A percentile compares a stretch with the other conserved stretches of the same genome.
Conservation (phyloP, 2,329 filamentous ascomycete species). For the Colletotrichum sojae region DNA sequence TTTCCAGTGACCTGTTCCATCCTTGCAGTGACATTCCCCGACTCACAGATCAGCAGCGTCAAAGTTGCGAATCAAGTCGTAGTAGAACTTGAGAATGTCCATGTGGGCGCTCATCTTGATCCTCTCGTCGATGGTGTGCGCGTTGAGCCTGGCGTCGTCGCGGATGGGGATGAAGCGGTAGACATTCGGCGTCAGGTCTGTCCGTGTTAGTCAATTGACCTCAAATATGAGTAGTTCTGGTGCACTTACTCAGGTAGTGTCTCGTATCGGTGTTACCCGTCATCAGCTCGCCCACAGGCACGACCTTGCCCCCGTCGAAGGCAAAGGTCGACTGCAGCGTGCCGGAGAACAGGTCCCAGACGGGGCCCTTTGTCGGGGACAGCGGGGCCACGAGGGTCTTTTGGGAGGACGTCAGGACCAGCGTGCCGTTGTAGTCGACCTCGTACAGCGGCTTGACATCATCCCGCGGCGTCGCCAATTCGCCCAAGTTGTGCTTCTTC, state of each 20-base stretch:
- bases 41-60: slow-evolving; percentile 20
- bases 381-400: slow-evolving; percentile 33
- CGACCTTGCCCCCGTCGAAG: slow-evolving; percentile 31
- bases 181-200: slow-evolving; percentile 26
- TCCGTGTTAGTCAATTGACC: not conserved
- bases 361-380: slow-evolving; percentile 22
- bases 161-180: slow-evolving; percentile 36
- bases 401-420: slow-evolving; percentile 30
- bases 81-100: slow-evolving; percentile 37
- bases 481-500: not conserved
- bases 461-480: not conserved
- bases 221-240: too few species aligned
- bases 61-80: slow-evolving; percentile 38
- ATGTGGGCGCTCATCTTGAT: slow-evolving; percentile 33
- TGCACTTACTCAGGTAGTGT: slow-evolving; percentile 32
- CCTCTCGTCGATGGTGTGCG: slow-evolving; percentile 38
- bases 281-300: slow-evolving; percentile 36
- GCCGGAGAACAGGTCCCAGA: slow-evolving; percentile 35
- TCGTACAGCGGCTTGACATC: slow-evolving; percentile 27
- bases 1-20: not conserved
- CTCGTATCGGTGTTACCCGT: slow-evolving; percentile 38
- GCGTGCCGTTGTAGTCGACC: slow-evolving; percentile 34
- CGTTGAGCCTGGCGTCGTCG: slow-evolving; percentile 16
- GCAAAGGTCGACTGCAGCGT: slow-evolving; percentile 36
- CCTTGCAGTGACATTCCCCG: not conserved